Evolutionary conservation across 2,329 filamentous ascomycete genomes (phyloP).

Genomic region (Didymella arachidicola): DNA sequence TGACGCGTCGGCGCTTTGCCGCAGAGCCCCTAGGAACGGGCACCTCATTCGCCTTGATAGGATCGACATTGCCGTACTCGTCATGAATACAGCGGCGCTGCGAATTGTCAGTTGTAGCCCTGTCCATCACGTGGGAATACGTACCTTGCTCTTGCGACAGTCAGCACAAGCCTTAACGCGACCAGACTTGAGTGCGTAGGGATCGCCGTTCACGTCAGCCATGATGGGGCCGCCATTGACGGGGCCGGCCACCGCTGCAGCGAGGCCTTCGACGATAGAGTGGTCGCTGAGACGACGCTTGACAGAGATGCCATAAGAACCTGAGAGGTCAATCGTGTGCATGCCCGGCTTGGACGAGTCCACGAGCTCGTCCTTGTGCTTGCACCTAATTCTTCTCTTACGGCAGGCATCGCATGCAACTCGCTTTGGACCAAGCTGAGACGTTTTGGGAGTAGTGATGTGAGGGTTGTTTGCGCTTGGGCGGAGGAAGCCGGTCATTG

Average conservation of each 20-base stretch:
- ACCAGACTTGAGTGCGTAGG: slow-evolving; percentile 62
- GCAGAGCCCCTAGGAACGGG: slow-evolving; percentile 66
- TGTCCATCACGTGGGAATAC: slow-evolving; percentile 28
- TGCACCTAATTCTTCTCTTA: slow-evolving; percentile 68
- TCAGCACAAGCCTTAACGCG: slow-evolving; percentile 71
- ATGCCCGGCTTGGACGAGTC: slow-evolving; percentile 43
- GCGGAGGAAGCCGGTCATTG: slow-evolving; percentile 48
- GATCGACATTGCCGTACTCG: slow-evolving; percentile 69
- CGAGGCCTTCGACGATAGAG: slow-evolving; percentile 31
- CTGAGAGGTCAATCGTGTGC: slow-evolving; percentile 44
- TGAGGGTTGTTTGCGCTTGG: slow-evolving; percentile 48
- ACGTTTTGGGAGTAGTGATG: slow-evolving; percentile 62
- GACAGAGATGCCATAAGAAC: slow-evolving; percentile 44
- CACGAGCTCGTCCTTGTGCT: slow-evolving; percentile 65
- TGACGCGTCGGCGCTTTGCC: slow-evolving; percentile 62
- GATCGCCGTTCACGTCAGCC: slow-evolving; percentile 47
- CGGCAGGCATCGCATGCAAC: slow-evolving; percentile 70
- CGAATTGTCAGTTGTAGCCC: slow-evolving; percentile 29
- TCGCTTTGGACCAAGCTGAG: slow-evolving; percentile 66
- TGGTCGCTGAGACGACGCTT: slow-evolving; percentile 47
- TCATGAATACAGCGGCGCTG: slow-evolving; percentile 73
- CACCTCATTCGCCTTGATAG: slow-evolving; percentile 67
- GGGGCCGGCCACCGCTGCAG: slow-evolving; percentile 27
- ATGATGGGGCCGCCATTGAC: slow-evolving; percentile 44
- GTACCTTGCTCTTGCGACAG: slow-evolving; percentile 72